phyloP scores from a whole-genome alignment of 371 early-diverging fungal species.

The Nosema muscidifuracis region DNA sequence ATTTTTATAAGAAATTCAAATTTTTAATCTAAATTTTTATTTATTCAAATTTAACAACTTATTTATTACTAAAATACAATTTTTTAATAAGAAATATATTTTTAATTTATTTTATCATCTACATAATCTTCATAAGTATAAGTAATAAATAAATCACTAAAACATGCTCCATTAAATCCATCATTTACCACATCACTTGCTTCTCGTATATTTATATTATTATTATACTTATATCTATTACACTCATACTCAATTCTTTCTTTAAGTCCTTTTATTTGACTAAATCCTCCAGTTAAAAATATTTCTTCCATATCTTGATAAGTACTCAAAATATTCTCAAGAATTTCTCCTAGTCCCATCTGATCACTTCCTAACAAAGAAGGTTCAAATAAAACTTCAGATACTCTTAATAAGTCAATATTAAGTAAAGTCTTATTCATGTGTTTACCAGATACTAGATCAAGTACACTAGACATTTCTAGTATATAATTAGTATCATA shows the following conservation, averaged over 20 bases:
- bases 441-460: slow-evolving; percentile 48
- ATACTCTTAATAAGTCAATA: slow-evolving; percentile 55
- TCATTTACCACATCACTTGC: slow-evolving; percentile 53
- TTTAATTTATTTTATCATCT: neutral
- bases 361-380: slow-evolving; percentile 55
- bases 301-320: slow-evolving; percentile 47
- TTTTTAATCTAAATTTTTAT: no score
- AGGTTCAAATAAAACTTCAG: slow-evolving; percentile 62
- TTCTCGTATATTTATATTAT: slow-evolving; percentile 27
- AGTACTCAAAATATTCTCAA: slow-evolving; percentile 41
- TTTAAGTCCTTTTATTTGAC: slow-evolving; percentile 53
- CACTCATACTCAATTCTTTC: slow-evolving; percentile 57
- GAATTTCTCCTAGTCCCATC: slow-evolving; percentile 60
- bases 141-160: slow-evolving; percentile 33
- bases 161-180: slow-evolving; percentile 50
- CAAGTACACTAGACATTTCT: slow-evolving; percentile 42
- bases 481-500: slow-evolving; percentile 59
- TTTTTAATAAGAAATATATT: no score
- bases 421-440: slow-evolving; percentile 49
- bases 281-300: slow-evolving; percentile 63
- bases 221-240: slow-evolving; percentile 18
- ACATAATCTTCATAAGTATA: slow-evolving; percentile 47
- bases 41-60: no score
- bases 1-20: no score
- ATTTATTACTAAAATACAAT: no score